Evolutionary conservation across 208 protist genomes (phyloP), one percentile per base, ranked within the genome.

Genomic region (Novymonas esmeraldas): DNA sequence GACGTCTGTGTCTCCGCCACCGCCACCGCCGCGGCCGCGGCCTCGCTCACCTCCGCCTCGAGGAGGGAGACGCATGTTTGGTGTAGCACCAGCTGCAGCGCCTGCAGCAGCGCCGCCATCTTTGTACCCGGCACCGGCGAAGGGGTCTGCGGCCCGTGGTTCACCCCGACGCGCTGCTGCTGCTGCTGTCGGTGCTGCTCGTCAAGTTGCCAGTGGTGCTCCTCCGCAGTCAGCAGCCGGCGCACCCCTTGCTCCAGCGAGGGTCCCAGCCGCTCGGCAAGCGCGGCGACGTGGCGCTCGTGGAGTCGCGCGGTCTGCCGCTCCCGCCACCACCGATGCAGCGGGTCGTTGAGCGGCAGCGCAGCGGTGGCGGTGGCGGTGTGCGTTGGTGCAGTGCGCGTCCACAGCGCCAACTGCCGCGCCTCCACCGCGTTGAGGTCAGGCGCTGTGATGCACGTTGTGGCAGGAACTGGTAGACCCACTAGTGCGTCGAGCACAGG

Each of bases 301-400:
- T 68, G 42, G 26, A 76, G 26, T 7, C 86, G 81, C 54, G 59
- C 60, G 14, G 74, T 62, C 59, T 86, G 77, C 18, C 90, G 81
- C 5, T 67, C 36, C 3, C 79, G 76, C 86, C 86, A 95, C 72
- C 66, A 80, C 26, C 70, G 64, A 39, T 93, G 90, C 39, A 95
- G 65, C 24, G 63, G 31, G 41, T 55, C 60, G 44, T 41, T 52
- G 20, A 39, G 31, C 54, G 62, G 46, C 24, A 26, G 16, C 14
- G 33, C 22, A 3, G 11, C 16, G 14, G 55, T 48, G 7, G 18
- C 26, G 10, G 70, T 29, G 14, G 55, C 14, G 33, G 42, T 38
- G 33, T 44, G n/a, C 42, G 36, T 24, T 33, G 39, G 9, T 9
- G 51, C 39, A 34, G 31, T 59, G 48, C 56, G 60, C 16, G 56